These are phyloP conservation scores for Acacia confusa DNA, from an alignment of 306 rosid genomes.

Conservation along the genomic window DNA sequence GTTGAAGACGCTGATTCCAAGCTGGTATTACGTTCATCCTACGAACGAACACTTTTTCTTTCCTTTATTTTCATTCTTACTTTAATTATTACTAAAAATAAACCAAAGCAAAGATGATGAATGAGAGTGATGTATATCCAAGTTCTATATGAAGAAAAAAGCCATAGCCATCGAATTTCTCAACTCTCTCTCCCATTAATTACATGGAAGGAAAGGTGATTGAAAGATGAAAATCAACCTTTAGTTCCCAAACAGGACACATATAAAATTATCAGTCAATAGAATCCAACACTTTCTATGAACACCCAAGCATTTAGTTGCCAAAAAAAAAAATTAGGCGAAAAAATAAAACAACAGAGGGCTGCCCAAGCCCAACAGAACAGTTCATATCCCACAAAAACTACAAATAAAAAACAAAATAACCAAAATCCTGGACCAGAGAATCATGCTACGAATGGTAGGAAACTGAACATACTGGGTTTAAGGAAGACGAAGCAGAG, in stretches of 20 bases:
- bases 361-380: not conserved
- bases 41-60: not conserved
- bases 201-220: not conserved
- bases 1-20: not conserved
- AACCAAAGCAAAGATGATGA: not conserved
- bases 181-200: not conserved
- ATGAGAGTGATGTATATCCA: not conserved
- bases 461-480: conserved; percentile 46
- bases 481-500: conserved; percentile 57
- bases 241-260: conserved; percentile 11
- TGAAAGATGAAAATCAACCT: conserved; percentile 1
- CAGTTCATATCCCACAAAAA: conserved; percentile 18
- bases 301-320: not conserved
- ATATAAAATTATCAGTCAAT: not conserved
- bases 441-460: not conserved
- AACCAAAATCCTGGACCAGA: not conserved
- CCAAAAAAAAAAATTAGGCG: not conserved
- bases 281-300: conserved; percentile 7
- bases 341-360: not conserved
- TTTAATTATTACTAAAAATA: not conserved
- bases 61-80: not conserved
- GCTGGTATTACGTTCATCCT: conserved; percentile 4
- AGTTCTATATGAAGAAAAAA: not conserved
- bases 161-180: not conserved
- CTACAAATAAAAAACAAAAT: not conserved